phyloP scores from a whole-genome alignment of 805 yeast species.

The Kodamaea hsintzibuensis region DNA sequence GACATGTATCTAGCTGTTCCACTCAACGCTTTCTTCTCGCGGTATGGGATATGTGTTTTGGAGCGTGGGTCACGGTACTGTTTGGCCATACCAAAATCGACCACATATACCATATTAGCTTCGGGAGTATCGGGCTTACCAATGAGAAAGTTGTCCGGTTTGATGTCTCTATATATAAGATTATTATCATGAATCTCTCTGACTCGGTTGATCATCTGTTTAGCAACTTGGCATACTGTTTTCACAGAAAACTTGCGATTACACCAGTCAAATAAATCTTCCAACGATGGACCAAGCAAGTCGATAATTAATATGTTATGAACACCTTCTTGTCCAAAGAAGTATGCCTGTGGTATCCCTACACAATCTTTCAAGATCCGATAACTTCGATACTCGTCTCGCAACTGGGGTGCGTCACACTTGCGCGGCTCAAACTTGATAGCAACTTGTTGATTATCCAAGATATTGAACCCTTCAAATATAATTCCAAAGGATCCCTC shows the following conservation, averaged over 20 bases:
- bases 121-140: constrained; percentile 85
- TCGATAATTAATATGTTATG: constrained; percentile 95
- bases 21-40: constrained; percentile 92
- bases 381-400: constrained; percentile 97
- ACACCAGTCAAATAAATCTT: constrained; percentile 98
- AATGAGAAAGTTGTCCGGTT: constrained; percentile 94
- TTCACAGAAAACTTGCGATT: constrained; percentile 84
- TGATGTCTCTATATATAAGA: constrained; percentile 92
- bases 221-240: constrained; percentile 91
- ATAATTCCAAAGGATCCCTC: constrained; percentile 98
- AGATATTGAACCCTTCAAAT: constrained; percentile 90
- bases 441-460: constrained; percentile 92
- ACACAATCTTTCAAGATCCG: constrained; percentile 76
- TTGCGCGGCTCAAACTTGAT: constrained; percentile 96
- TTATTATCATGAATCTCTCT: constrained; percentile 87
- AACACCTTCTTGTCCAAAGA: constrained; percentile 97
- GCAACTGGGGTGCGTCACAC: constrained; percentile 94
- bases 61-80: constrained; percentile 96
- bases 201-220: constrained; percentile 88
- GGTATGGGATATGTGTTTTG: constrained; percentile 91
- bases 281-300: constrained; percentile 91
- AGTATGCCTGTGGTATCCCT: constrained; percentile 96
- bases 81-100: constrained; percentile 99
- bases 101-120: constrained; percentile 83
- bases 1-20: constrained; percentile 99